Percentiles rank a stretch among this genome's conserved stretches.
phyloP scores from a whole-genome alignment of 2,329 filamentous ascomycete species.

The Didymellaceae sp. region DNA sequence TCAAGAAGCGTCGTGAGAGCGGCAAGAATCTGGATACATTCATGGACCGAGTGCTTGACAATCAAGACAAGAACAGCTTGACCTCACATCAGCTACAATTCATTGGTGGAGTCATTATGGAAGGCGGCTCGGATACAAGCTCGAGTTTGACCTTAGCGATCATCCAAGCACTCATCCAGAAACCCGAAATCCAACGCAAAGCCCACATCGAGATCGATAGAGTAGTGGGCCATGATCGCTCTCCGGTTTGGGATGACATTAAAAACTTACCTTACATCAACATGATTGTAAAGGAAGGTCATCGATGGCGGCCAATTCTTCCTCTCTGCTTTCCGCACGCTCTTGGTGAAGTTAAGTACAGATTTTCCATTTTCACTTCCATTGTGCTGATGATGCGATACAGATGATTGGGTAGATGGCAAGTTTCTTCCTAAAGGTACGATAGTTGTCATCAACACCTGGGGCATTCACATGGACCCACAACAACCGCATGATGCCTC shows the following conservation, averaged over 20 bases:
- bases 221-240: background rate
- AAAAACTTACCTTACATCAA: constrained; percentile 27
- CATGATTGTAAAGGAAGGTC: constrained; percentile 29
- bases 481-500: constrained; percentile 21
- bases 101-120: constrained; percentile 19
- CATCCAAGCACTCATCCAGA: constrained; percentile 1
- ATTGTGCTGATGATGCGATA: background rate
- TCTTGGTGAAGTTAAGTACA: constrained; percentile 1
- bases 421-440: constrained; percentile 43
- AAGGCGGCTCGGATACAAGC: constrained; percentile 35
- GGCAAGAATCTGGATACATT: constrained; percentile 14
- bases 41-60: constrained; percentile 24
- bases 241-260: constrained; percentile 15
- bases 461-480: constrained; percentile 27
- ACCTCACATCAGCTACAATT: constrained; percentile 13
- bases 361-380: background rate
- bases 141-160: constrained; percentile 3
- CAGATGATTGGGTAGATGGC: constrained; percentile 12
- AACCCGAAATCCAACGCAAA: constrained; percentile 4
- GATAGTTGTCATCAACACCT: constrained; percentile 40
- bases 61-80: constrained; percentile 8
- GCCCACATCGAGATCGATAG: constrained; percentile 2
- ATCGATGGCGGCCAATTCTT: constrained; percentile 22
- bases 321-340: constrained; percentile 14
- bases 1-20: constrained; percentile 14